Conservation (phyloP, 805 yeast species). For the Maudiozyma barnettii region DNA sequence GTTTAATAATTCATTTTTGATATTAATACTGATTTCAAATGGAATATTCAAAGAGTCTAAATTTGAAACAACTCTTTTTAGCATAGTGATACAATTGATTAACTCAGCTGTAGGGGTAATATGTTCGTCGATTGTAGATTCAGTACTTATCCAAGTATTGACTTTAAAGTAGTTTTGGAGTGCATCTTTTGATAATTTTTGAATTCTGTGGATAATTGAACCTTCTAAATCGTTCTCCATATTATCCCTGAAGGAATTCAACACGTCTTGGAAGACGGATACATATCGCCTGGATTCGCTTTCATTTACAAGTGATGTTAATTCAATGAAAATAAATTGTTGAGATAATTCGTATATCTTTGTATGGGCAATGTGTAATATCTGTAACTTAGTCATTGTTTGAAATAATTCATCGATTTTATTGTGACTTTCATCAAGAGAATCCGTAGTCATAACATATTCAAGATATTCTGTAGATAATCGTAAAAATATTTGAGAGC, state of each 20-base stretch:
- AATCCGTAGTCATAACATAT: slow-evolving; percentile 14
- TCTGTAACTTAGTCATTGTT: slow-evolving; percentile 18
- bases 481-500: slow-evolving; percentile 22
- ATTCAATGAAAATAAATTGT: slow-evolving; percentile 12
- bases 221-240: slow-evolving; percentile 22
- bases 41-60: slow-evolving; percentile 11
- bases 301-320: slow-evolving; percentile 19
- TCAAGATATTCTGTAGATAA: slow-evolving; percentile 18
- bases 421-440: slow-evolving; percentile 12
- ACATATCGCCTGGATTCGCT: slow-evolving; percentile 13
- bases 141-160: slow-evolving; percentile 25
- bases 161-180: slow-evolving; percentile 28
- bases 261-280: slow-evolving; percentile 26
- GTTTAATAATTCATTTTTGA: slow-evolving; percentile 21
- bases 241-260: slow-evolving; percentile 22
- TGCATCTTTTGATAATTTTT: slow-evolving; percentile 23
- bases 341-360: slow-evolving; percentile 13
- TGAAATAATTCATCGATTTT: slow-evolving; percentile 21
- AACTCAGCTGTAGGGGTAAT: slow-evolving; percentile 22
- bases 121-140: not conserved
- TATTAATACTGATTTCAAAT: slow-evolving; percentile 9
- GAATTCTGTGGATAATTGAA: slow-evolving; percentile 25
- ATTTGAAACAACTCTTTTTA: slow-evolving; percentile 12
- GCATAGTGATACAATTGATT: slow-evolving; percentile 20
- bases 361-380: slow-evolving; percentile 10